phyloP scores from a whole-genome alignment of 495 filamentous ascomycete genomes.

The Parachaetomium inaequale region DNA sequence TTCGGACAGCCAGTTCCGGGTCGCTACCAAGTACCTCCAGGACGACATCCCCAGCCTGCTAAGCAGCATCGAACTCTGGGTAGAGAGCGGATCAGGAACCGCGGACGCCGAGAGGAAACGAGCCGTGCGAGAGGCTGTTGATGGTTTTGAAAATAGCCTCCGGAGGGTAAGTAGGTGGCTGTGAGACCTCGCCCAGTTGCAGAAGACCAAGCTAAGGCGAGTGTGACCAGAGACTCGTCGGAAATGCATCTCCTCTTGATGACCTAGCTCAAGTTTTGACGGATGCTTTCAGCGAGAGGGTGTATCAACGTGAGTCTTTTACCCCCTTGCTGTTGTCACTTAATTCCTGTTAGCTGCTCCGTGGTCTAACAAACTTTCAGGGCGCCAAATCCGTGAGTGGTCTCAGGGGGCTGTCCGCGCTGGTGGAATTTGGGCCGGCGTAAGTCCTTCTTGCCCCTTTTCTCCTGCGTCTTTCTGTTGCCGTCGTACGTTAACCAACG shows the following conservation, averaged over 20 bases:
- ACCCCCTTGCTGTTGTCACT: background rate
- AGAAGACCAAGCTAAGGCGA: background rate
- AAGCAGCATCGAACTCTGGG: conserved; percentile 37
- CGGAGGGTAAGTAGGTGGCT: conserved; percentile 16
- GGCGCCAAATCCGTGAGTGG: conserved; percentile 7
- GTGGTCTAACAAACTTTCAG: background rate
- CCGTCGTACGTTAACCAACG: background rate
- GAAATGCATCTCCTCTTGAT: background rate
- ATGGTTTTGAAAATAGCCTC: conserved; percentile 13
- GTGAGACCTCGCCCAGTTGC: background rate
- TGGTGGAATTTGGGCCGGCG: conserved; percentile 4
- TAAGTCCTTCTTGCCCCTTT: conserved; percentile 8
- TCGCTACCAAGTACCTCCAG: conserved; percentile 32
- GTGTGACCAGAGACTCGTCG: background rate
- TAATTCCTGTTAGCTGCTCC: background rate
- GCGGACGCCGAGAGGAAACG: conserved; percentile 33
- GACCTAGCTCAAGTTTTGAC: background rate
- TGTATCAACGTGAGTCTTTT: conserved; percentile 13
- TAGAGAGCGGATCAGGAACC: conserved; percentile 36
- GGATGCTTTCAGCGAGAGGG: conserved; percentile 3
- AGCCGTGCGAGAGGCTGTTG: conserved; percentile 7
- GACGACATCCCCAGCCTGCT: conserved; percentile 35
- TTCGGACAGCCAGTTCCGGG: conserved; percentile 34
- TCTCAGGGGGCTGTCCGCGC: conserved; percentile 6
- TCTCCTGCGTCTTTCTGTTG: background rate